Evolutionary conservation across 2,329 filamentous ascomycete genomes (phyloP).

Genomic region (Calycina marina): DNA sequence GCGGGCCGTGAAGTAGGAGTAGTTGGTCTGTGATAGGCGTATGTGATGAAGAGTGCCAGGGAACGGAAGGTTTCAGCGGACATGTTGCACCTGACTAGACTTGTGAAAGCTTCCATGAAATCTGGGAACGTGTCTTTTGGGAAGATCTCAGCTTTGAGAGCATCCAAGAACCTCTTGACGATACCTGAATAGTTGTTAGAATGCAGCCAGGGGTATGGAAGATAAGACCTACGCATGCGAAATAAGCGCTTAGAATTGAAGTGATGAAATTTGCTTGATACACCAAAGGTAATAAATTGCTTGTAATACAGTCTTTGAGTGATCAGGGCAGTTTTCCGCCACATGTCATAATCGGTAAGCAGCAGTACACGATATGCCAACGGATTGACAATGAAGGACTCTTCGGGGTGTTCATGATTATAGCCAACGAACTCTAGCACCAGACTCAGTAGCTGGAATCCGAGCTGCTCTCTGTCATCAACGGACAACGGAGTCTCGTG

Average conservation of each 20-base stretch:
- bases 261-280: slow-evolving; percentile 79
- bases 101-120: slow-evolving; percentile 67
- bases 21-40: slow-evolving; percentile 56
- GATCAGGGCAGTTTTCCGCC: slow-evolving; percentile 62
- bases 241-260: slow-evolving; percentile 82
- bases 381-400: slow-evolving; percentile 91
- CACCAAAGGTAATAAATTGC: slow-evolving; percentile 78
- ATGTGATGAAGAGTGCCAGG: slow-evolving; percentile 84
- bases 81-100: slow-evolving; percentile 65
- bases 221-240: slow-evolving; percentile 73
- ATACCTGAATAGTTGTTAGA: too few species aligned
- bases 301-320: slow-evolving; percentile 85
- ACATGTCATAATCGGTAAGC: slow-evolving; percentile 84
- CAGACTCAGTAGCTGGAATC: slow-evolving; percentile 54
- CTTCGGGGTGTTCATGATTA: slow-evolving; percentile 60
- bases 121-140: slow-evolving; percentile 55
- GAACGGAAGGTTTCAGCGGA: slow-evolving; percentile 76
- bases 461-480: slow-evolving; percentile 39
- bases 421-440: slow-evolving; percentile 84
- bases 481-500: slow-evolving; percentile 27
- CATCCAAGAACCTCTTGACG: slow-evolving; percentile 78
- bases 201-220: too few species aligned
- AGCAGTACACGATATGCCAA: slow-evolving; percentile 84
- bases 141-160: slow-evolving; percentile 73
- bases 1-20: slow-evolving; percentile 33